phyloP scores from a whole-genome alignment of 1,284 basidiomycete species.

The Leccinum angustisporum region DNA sequence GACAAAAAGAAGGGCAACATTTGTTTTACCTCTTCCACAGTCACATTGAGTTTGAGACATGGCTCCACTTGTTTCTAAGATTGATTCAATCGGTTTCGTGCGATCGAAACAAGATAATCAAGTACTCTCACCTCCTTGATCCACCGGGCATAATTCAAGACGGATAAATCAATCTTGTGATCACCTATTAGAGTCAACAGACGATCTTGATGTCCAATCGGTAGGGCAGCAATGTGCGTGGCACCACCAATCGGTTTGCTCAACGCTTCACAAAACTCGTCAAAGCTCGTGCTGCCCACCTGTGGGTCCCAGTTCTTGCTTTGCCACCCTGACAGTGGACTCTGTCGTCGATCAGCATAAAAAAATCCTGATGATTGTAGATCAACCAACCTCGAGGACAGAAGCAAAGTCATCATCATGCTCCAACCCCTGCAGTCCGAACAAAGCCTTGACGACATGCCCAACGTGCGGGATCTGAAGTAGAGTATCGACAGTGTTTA shows the following conservation, averaged over 20 bases:
- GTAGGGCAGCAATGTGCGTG: constrained; percentile 31
- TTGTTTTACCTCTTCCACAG: constrained; percentile 58
- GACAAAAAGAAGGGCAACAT: neutral
- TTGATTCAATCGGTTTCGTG: neutral
- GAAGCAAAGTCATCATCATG: constrained; percentile 82
- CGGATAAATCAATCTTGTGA: constrained; percentile 51
- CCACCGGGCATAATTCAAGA: constrained; percentile 78
- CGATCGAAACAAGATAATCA: neutral
- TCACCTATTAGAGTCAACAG: constrained; percentile 44
- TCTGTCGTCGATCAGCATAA: constrained; percentile 24
- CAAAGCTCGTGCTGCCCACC: constrained; percentile 60
- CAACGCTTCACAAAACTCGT: constrained; percentile 70
- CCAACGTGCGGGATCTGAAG: constrained; percentile 49
- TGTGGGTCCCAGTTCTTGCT: constrained; percentile 76
- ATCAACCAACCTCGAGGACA: constrained; percentile 51
- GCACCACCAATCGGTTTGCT: constrained; percentile 44
- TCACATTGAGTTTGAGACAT: constrained; percentile 49
- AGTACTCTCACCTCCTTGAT: constrained; percentile 59
- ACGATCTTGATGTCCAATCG: constrained; percentile 44
- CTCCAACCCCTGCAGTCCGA: constrained; percentile 66
- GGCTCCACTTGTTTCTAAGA: constrained; percentile 58
- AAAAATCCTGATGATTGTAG: neutral
- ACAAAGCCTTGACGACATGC: constrained; percentile 61
- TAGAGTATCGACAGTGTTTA: constrained; percentile 63
- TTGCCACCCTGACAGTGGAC: constrained; percentile 58